A percentile compares a stretch with the other conserved stretches of the same genome.
Evolutionary conservation across 208 protist species (phyloP).

Genomic region (Porcisia hertigi): DNA sequence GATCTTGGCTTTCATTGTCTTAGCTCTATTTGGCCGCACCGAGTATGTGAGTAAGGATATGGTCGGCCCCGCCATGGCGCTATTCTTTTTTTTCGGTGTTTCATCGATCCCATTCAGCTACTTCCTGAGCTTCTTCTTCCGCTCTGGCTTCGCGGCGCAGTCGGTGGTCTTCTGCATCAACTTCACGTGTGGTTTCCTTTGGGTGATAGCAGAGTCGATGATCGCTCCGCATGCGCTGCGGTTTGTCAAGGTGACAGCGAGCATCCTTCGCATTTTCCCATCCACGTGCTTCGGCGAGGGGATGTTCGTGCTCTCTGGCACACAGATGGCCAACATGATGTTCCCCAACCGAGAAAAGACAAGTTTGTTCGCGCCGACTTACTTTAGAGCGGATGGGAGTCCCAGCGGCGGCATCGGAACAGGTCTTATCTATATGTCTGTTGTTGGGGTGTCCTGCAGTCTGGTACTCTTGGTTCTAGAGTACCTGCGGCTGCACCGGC

Average conservation of each 20-base stretch:
- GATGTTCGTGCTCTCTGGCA: conserved; percentile 63
- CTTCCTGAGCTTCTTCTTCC: conserved; percentile 84
- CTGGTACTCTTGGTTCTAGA: conserved; percentile 63
- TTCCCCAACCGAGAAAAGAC: conserved; percentile 31
- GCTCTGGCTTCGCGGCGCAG: conserved; percentile 68
- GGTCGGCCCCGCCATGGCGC: conserved; percentile 47
- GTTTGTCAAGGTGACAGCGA: conserved; percentile 52
- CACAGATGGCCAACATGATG: conserved; percentile 52
- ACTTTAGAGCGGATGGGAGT: no score
- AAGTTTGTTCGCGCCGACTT: conserved; percentile 48
- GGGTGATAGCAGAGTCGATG: conserved; percentile 75
- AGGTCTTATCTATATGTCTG: conserved; percentile 75
- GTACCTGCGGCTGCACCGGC: conserved; percentile 46
- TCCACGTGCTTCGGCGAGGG: conserved; percentile 78
- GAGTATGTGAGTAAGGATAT: conserved; percentile 68
- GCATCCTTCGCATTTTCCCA: conserved; percentile 67
- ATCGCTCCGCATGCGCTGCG: conserved; percentile 42
- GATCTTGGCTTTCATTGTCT: conserved; percentile 62
- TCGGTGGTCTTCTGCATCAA: conserved; percentile 81
- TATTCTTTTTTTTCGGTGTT: conserved; percentile 77
- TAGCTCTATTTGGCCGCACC: conserved; percentile 66
- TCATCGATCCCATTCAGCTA: conserved; percentile 74
- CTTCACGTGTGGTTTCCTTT: conserved; percentile 82
- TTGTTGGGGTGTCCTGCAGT: conserved; percentile 49
- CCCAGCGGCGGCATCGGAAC: conserved; percentile 68